These are phyloP conservation scores for Byssothecium circinans DNA, from an alignment of 2,329 filamentous ascomycete species.

Conservation along the genomic window DNA sequence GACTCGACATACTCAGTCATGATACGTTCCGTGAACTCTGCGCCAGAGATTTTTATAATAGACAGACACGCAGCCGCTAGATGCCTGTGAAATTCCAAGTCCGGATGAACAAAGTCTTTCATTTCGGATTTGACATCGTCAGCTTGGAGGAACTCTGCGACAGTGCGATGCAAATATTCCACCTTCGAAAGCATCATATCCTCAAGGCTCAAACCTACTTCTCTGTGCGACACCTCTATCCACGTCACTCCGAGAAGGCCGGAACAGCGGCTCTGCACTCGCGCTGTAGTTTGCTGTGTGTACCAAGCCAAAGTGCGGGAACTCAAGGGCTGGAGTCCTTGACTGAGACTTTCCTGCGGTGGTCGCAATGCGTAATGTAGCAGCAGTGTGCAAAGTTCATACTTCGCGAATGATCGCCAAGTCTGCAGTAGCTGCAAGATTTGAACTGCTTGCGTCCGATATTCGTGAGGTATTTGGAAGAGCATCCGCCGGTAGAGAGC, in stretches of 20 bases:
- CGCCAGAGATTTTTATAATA: neutral
- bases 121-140: constrained; percentile 7
- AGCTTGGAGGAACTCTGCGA: constrained; percentile 10
- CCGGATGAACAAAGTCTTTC: neutral
- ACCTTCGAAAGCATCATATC: neutral
- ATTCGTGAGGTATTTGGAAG: constrained; percentile 3
- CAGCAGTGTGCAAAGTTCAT: neutral
- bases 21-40: too few species aligned
- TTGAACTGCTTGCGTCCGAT: constrained; percentile 8
- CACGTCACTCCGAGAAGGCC: constrained; percentile 8
- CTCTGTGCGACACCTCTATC: too few species aligned
- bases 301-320: neutral
- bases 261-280: constrained; percentile 14
- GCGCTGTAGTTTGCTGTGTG: neutral
- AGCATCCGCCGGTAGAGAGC: constrained; percentile 13
- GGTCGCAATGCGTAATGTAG: neutral
- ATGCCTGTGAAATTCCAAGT: neutral
- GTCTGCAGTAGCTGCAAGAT: constrained; percentile 13
- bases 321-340: neutral
- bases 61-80: constrained; percentile 7
- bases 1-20: neutral
- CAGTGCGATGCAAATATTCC: constrained; percentile 14
- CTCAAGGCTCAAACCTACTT: neutral
- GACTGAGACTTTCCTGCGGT: neutral
- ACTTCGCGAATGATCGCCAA: constrained; percentile 1